Conservation (phyloP, 345 rosid species). For the Barbarea vulgaris region DNA sequence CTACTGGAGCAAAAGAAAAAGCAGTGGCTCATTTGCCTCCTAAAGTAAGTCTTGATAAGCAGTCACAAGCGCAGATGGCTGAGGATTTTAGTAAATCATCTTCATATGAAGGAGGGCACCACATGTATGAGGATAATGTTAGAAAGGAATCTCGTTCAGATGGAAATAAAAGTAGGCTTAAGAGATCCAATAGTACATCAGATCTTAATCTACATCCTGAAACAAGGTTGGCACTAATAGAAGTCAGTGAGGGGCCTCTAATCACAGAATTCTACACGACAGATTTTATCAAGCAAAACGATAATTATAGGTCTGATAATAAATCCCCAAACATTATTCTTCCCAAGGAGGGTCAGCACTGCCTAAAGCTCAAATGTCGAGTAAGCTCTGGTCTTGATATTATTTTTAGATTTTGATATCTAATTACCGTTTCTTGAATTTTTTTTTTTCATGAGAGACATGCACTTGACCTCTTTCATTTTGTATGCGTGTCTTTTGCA, state of each 20-base stretch:
- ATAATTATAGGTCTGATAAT: slow-evolving; percentile 41
- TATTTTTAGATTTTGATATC: slow-evolving; percentile 17
- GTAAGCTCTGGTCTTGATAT: slow-evolving; percentile 51
- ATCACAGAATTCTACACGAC: slow-evolving; percentile 78
- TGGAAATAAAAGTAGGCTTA: slow-evolving; percentile 64
- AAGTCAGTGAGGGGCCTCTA: slow-evolving; percentile 61
- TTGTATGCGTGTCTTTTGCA: slow-evolving; percentile 15
- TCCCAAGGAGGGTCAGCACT: slow-evolving; percentile 51
- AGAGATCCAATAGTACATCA: slow-evolving; percentile 88
- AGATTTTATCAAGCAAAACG: slow-evolving; percentile 48
- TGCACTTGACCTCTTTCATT: slow-evolving; percentile 31
- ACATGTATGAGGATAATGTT: slow-evolving; percentile 35
- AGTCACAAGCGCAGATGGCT: slow-evolving; percentile 35
- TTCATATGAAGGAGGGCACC: slow-evolving; percentile 40
- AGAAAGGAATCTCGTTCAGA: slow-evolving; percentile 36
- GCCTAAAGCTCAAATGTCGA: slow-evolving; percentile 75
- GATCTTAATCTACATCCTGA: slow-evolving; percentile 58
- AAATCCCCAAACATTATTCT: slow-evolving; percentile 46
- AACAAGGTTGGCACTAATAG: slow-evolving; percentile 49
- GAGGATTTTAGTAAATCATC: slow-evolving; percentile 39
- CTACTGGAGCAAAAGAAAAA: slow-evolving; percentile 48
- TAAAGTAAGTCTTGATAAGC: slow-evolving; percentile 44
- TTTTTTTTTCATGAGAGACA: slow-evolving; percentile 12
- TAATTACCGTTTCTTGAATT: slow-evolving; percentile 1
- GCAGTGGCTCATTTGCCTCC: slow-evolving; percentile 43